Evolutionary conservation across 2,329 filamentous ascomycete species (phyloP).

Genomic region (Apiospora arundinis): DNA sequence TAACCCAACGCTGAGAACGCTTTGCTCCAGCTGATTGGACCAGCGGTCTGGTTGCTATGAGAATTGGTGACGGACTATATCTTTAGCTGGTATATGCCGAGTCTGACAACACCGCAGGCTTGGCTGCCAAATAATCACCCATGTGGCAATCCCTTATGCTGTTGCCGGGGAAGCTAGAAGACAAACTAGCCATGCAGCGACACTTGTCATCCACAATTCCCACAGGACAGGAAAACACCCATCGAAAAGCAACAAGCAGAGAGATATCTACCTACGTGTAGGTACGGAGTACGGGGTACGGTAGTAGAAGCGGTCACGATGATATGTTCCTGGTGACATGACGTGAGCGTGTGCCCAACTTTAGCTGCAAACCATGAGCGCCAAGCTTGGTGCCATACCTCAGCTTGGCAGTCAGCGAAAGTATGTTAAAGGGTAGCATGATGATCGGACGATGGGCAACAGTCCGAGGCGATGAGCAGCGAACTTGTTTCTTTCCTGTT

Average conservation of each 20-base stretch:
- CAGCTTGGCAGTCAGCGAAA: background rate
- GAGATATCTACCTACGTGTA: background rate
- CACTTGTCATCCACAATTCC: constrained; percentile 2
- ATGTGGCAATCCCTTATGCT: constrained; percentile 2
- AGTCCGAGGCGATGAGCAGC: background rate
- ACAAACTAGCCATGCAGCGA: constrained; percentile 13
- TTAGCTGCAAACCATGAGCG: background rate
- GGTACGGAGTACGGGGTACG: background rate
- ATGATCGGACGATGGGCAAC: background rate
- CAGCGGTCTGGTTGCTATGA: background rate
- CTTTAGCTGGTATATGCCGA: background rate
- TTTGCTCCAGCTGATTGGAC: background rate
- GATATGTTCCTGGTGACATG: background rate
- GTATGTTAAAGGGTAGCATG: background rate
- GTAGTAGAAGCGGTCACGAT: background rate
- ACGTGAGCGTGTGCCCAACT: constrained; percentile 5
- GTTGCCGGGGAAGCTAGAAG: constrained; percentile 13
- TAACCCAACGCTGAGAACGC: background rate
- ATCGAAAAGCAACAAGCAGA: background rate
- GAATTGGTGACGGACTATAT: background rate
- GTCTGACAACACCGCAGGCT: constrained; percentile 14
- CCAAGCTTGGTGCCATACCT: background rate
- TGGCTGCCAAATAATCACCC: background rate
- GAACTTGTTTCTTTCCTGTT: constrained; percentile 9
- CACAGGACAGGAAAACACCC: background rate